phyloP scores from a whole-genome alignment of 257 asterid species.

The Nicotiana obtusifolia region DNA sequence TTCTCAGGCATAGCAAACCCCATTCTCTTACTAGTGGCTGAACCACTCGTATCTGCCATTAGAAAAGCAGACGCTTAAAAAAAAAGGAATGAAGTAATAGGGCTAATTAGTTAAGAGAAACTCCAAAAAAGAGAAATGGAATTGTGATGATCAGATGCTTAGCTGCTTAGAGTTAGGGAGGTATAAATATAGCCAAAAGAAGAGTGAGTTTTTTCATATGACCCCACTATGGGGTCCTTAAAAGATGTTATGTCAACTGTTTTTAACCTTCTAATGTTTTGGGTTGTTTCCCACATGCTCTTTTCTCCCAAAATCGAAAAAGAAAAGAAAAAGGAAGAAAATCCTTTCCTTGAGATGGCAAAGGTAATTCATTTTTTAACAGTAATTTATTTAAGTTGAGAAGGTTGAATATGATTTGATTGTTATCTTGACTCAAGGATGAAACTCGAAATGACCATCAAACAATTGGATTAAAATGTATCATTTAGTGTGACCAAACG shows the following conservation, averaged over 20 bases:
- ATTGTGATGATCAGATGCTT: slow-evolving; percentile 6
- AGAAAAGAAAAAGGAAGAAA: not conserved
- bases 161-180: slow-evolving; percentile 47
- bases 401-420: too few species aligned
- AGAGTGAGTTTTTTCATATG: slow-evolving; percentile 1
- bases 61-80: not conserved
- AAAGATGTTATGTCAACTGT: slow-evolving; percentile 41
- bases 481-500: too few species aligned
- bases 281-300: slow-evolving; percentile 68
- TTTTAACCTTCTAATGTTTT: slow-evolving; percentile 35
- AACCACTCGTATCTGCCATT: slow-evolving; percentile 67
- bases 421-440: too few species aligned
- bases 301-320: not conserved
- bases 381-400: too few species aligned
- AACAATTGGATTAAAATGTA: too few species aligned
- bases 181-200: slow-evolving; percentile 54
- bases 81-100: not conserved
- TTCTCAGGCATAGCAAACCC: slow-evolving; percentile 74
- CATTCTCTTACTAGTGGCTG: slow-evolving; percentile 39
- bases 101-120: not conserved
- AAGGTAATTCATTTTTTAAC: too few species aligned
- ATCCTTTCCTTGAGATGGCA: not conserved
- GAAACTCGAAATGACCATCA: too few species aligned
- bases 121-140: not conserved
- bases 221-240: slow-evolving; percentile 33